phyloP scores from a whole-genome alignment of 495 filamentous ascomycete species.

The Gamarada debralockiae region DNA sequence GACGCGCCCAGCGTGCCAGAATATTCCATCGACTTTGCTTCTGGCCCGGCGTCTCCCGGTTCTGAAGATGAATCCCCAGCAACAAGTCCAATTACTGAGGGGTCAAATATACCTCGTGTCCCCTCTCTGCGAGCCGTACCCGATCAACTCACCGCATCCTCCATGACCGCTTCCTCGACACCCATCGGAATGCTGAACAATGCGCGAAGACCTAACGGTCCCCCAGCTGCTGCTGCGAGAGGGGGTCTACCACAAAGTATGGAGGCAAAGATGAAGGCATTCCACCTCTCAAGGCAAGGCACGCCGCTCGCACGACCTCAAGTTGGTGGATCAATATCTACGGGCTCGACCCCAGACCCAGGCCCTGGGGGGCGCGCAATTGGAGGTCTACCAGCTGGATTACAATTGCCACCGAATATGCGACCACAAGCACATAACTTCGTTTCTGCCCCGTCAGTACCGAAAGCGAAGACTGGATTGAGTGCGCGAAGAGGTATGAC shows the following conservation, averaged over 20 bases:
- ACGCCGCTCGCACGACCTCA: slow-evolving; percentile 46
- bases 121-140: slow-evolving; percentile 52
- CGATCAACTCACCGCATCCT: slow-evolving; percentile 44
- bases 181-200: slow-evolving; percentile 79
- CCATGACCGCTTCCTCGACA: slow-evolving; percentile 72
- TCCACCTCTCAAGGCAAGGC: slow-evolving; percentile 62
- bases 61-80: slow-evolving; percentile 26
- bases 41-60: slow-evolving; percentile 9
- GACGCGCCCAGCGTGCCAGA: slow-evolving; percentile 8
- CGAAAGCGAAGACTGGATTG: slow-evolving; percentile 23
- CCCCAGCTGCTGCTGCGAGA: slow-evolving; percentile 28
- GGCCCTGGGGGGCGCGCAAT: slow-evolving; percentile 3
- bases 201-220: slow-evolving; percentile 60
- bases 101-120: slow-evolving; percentile 31
- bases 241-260: slow-evolving; percentile 72
- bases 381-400: slow-evolving; percentile 35
- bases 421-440: slow-evolving; percentile 39
- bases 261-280: slow-evolving; percentile 75
- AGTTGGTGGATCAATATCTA: slow-evolving; percentile 28
- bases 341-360: slow-evolving; percentile 7
- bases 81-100: slow-evolving; percentile 14
- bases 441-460: slow-evolving; percentile 43
- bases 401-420: slow-evolving; percentile 39
- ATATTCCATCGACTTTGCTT: slow-evolving; percentile 19
- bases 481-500: slow-evolving; percentile 26